Conservation (phyloP, 73 alveolate species). For the Paramecium octaurelia region DNA sequence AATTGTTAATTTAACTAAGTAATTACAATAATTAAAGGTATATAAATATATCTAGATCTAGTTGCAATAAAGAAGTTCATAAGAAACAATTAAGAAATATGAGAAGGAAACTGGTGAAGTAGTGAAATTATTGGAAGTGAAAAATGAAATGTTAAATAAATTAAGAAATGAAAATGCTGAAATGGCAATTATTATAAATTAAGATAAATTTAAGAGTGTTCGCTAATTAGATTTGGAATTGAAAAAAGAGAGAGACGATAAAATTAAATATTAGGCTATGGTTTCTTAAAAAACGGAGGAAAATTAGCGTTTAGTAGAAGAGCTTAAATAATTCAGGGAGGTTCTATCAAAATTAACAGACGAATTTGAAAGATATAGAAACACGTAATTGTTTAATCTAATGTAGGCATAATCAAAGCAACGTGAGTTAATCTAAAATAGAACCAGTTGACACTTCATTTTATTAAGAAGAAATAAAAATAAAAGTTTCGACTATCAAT, state of each 20-base stretch:
- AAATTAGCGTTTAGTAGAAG: background rate
- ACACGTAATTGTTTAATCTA: background rate
- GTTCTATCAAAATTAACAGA: slow-evolving; percentile 42
- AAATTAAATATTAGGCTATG: background rate
- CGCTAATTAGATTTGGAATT: slow-evolving; percentile 41
- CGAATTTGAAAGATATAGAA: slow-evolving; percentile 57
- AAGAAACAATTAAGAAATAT: slow-evolving; percentile 47
- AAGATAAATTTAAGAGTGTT: slow-evolving; percentile 50
- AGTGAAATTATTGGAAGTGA: slow-evolving; percentile 44
- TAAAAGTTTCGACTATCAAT: slow-evolving; percentile 28
- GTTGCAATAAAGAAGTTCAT: background rate
- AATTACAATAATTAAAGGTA: slow-evolving; percentile 39
- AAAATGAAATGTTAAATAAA: slow-evolving; percentile 59
- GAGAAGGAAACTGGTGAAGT: slow-evolving; percentile 34
- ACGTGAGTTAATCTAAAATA: background rate
- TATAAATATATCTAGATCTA: background rate
- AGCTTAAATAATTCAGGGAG: slow-evolving; percentile 40
- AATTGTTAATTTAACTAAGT: slow-evolving; percentile 22
- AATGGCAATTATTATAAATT: slow-evolving; percentile 34
- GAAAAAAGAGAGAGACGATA: slow-evolving; percentile 48
- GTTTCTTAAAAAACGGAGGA: slow-evolving; percentile 8
- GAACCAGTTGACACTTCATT: slow-evolving; percentile 13
- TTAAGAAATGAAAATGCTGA: slow-evolving; percentile 60
- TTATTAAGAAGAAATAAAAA: slow-evolving; percentile 21
- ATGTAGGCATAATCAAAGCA: background rate